These are phyloP conservation scores for Orychophragmus violaceus DNA, from an alignment of 345 rosid species.

Conservation along the genomic window DNA sequence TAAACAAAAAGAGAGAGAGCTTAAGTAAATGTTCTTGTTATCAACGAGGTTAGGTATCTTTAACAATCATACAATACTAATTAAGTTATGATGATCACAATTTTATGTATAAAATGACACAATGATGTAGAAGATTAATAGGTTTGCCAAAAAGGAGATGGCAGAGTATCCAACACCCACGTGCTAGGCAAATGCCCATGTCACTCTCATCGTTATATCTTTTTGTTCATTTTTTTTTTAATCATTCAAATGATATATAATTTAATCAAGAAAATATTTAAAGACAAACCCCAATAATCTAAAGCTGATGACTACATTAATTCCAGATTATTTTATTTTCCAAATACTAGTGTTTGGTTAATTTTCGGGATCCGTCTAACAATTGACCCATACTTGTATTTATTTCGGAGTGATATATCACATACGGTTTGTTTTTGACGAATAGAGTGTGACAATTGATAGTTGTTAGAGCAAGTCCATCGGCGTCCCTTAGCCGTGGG, in stretches of 20 bases:
- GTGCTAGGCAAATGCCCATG: slow-evolving; percentile 25
- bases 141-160: slow-evolving; percentile 18
- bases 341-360: not conserved
- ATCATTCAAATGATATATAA: not conserved
- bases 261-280: not conserved
- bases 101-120: not conserved
- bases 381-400: not conserved
- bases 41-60: not conserved
- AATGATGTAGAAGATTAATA: slow-evolving; percentile 24
- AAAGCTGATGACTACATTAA: not conserved
- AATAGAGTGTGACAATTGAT: not conserved
- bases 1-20: not conserved
- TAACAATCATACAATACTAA: not conserved
- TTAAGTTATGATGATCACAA: not conserved
- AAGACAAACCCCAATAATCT: not conserved
- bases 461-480: no score
- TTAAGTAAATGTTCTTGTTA: not conserved
- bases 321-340: not conserved
- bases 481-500: no score
- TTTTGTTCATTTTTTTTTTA: slow-evolving; percentile 15
- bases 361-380: not conserved
- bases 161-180: slow-evolving; percentile 29
- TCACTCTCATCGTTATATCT: slow-evolving; percentile 31
- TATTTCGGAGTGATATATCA: not conserved
- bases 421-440: not conserved